Conservation (phyloP, 192 early-diverging fungal species). For the Coemansia sp. region DNA sequence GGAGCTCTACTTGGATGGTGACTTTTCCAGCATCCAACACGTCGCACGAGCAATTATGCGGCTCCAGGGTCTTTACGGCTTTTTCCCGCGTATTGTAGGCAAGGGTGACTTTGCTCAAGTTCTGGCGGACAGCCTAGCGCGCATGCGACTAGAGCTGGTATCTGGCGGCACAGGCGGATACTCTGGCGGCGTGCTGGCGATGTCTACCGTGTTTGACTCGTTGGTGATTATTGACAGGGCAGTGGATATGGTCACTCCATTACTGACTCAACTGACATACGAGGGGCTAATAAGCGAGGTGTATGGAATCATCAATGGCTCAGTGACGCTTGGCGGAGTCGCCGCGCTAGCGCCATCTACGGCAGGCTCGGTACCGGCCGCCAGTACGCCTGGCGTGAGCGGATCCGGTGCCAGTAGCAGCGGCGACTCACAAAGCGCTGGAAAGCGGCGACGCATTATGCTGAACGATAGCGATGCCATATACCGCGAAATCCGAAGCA, state of each 20-base stretch:
- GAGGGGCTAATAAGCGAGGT: conserved; percentile 96
- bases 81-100: conserved; percentile 88
- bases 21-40: conserved; percentile 47
- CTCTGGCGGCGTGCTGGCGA: conserved; percentile 34
- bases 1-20: conserved; percentile 73
- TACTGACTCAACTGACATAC: conserved; percentile 96
- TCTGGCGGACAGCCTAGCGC: conserved; percentile 75
- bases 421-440: conserved; percentile 21
- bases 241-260: conserved; percentile 89
- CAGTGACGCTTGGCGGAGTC: conserved; percentile 19
- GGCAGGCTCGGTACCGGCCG: too few species aligned
- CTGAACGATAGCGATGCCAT: conserved; percentile 83
- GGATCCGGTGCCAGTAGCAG: conserved; percentile 25
- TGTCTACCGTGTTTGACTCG: conserved; percentile 76
- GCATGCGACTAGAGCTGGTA: conserved; percentile 82
- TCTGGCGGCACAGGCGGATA: conserved; percentile 22
- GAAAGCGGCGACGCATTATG: conserved; percentile 73
- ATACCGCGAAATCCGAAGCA: conserved; percentile 79
- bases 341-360: not conserved
- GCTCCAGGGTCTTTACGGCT: conserved; percentile 83
- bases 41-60: conserved; percentile 80
- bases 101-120: conserved; percentile 84
- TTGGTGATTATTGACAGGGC: conserved; percentile 89
- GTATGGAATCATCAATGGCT: conserved; percentile 72
- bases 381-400: not conserved